These are phyloP conservation scores for Starmerella davenportii DNA, from an alignment of 805 yeast genomes.

Conservation along the genomic window DNA sequence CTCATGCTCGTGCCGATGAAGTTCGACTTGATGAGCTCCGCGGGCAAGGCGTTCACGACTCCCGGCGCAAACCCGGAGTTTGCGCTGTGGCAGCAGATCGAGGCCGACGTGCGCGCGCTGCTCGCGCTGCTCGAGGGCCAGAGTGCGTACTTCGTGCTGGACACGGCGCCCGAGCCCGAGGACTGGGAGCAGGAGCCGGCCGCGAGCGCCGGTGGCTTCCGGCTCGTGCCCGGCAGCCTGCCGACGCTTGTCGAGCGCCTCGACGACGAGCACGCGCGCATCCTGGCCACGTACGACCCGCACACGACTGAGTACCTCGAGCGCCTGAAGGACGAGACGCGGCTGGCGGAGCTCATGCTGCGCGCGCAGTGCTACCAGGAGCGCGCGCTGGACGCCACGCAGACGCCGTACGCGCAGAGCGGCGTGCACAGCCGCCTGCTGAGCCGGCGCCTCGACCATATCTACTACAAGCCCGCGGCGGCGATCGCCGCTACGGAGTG, in stretches of 20 bases:
- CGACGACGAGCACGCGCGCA: constrained; percentile 82
- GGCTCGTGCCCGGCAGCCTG: constrained; percentile 65
- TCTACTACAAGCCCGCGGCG: constrained; percentile 75
- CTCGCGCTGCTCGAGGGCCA: constrained; percentile 53
- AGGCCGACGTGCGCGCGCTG: constrained; percentile 41
- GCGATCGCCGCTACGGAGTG: constrained; percentile 53
- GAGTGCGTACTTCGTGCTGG: constrained; percentile 49
- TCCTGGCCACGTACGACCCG: constrained; percentile 78
- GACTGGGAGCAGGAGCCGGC: constrained; percentile 46
- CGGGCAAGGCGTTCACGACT: constrained; percentile 49
- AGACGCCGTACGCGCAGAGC: constrained; percentile 19
- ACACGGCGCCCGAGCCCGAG: constrained; percentile 65
- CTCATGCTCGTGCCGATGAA: constrained; percentile 73
- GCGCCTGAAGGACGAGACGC: constrained; percentile 72
- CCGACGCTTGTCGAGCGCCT: constrained; percentile 78
- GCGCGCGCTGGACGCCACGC: constrained; percentile 23
- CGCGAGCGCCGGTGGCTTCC: constrained; percentile 43
- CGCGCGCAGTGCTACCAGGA: constrained; percentile 80
- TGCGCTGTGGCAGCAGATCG: constrained; percentile 46
- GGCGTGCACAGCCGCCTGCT: constrained; percentile 45
- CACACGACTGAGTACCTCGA: constrained; percentile 87
- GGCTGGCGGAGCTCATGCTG: constrained; percentile 55
- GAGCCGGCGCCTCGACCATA: constrained; percentile 72
- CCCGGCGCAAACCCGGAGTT: constrained; percentile 23
- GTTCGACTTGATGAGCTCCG: constrained; percentile 57